Conservation (phyloP, 2,329 filamentous ascomycete genomes). For the Trichoderma atroviride region DNA sequence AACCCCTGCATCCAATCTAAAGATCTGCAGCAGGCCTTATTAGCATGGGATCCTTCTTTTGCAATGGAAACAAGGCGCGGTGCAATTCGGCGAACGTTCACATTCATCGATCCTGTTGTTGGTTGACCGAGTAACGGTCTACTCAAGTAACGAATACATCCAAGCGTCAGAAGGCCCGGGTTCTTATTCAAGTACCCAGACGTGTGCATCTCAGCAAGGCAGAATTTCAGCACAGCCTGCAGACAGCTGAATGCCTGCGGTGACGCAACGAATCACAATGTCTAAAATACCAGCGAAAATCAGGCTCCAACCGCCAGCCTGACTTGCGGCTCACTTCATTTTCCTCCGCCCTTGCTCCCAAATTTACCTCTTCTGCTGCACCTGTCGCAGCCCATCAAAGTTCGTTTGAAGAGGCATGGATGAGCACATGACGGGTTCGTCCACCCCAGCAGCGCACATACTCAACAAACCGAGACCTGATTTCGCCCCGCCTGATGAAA, state of each 20-base stretch:
- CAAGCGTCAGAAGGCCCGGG: neutral
- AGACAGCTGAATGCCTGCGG: neutral
- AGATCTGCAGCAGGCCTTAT: neutral
- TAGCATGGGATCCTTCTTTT: neutral
- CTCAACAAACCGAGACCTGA: neutral
- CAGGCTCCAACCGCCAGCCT: neutral
- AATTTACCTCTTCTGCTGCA: neutral
- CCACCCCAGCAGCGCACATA: neutral
- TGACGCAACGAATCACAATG: neutral
- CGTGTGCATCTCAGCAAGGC: neutral
- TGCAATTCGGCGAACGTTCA: neutral
- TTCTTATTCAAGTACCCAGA: neutral
- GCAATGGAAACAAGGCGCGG: neutral
- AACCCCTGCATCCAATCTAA: neutral
- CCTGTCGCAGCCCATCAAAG: neutral
- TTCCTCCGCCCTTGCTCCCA: neutral
- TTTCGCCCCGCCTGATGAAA: neutral
- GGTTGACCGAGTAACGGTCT: neutral
- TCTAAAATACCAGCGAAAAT: neutral
- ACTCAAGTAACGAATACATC: neutral
- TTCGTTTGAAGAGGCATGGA: neutral
- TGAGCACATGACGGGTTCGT: neutral
- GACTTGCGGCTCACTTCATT: neutral
- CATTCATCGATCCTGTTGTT: neutral
- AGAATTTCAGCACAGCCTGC: neutral